These are phyloP conservation scores for Remersonia thermophila DNA, from an alignment of 2,329 filamentous ascomycete species.

Conservation along the genomic window DNA sequence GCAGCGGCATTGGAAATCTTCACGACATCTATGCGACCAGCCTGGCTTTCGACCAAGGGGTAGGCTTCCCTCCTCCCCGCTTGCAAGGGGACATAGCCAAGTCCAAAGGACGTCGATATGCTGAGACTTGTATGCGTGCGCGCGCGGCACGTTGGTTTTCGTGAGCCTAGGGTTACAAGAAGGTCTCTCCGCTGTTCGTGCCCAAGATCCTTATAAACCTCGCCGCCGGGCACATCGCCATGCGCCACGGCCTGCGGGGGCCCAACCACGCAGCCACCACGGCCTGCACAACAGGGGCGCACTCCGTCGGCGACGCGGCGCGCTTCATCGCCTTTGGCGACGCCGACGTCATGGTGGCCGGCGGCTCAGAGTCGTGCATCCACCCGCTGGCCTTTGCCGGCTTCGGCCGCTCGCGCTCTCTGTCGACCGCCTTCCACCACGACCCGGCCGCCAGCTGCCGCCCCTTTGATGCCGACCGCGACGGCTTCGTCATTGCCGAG, in stretches of 20 bases:
- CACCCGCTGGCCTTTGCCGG: slow-evolving; percentile 88
- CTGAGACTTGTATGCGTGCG: slow-evolving; percentile 1
- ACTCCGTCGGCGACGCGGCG: slow-evolving; percentile 89
- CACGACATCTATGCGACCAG: slow-evolving; percentile 82
- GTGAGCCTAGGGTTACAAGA: slow-evolving; percentile 70
- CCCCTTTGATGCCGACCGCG: slow-evolving; percentile 70
- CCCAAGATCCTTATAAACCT: slow-evolving; percentile 90
- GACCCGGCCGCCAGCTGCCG: slow-evolving; percentile 59
- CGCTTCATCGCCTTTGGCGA: slow-evolving; percentile 85
- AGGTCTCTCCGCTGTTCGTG: slow-evolving; percentile 87
- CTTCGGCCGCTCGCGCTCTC: slow-evolving; percentile 75
- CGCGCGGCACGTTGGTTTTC: no score
- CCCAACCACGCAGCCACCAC: slow-evolving; percentile 90
- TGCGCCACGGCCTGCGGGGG: slow-evolving; percentile 78
- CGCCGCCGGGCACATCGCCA: slow-evolving; percentile 86
- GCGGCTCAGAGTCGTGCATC: slow-evolving; percentile 88
- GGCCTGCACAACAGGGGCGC: slow-evolving; percentile 90
- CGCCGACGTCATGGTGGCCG: slow-evolving; percentile 91
- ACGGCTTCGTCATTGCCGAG: slow-evolving; percentile 87
- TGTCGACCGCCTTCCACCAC: slow-evolving; percentile 72
- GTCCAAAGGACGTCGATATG: neutral
- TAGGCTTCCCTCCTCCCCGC: slow-evolving; percentile 29
- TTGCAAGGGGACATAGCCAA: neutral
- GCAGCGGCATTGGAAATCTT: slow-evolving; percentile 89
- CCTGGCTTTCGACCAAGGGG: slow-evolving; percentile 59